phyloP scores from a whole-genome alignment of 176 grass and related monocot species.

The Tuctoria greenei region DNA sequence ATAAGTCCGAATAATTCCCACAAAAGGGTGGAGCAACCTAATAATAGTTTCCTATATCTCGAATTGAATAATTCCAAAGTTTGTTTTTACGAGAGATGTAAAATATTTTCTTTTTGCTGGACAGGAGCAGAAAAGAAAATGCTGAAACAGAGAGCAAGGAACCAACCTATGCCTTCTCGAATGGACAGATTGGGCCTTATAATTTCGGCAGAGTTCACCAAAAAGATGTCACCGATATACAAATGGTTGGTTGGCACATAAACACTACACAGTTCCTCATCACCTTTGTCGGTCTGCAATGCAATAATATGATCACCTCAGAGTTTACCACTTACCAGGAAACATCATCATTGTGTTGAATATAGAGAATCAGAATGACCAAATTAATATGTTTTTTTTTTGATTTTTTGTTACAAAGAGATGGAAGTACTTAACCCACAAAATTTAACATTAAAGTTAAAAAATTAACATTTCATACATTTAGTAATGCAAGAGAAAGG shows the following conservation, averaged over 20 bases:
- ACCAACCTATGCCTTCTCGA: constrained; percentile 91
- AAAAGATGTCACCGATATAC: constrained; percentile 94
- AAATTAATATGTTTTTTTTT: neutral
- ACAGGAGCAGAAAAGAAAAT: neutral
- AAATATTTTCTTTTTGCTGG: constrained; percentile 3
- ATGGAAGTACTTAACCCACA: neutral
- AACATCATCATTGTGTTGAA: neutral
- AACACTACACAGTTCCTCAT: constrained; percentile 95
- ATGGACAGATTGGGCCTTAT: constrained; percentile 95
- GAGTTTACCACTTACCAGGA: constrained; percentile 27
- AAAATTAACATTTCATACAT: neutral
- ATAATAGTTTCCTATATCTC: constrained; percentile 5
- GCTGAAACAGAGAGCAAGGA: constrained; percentile 18
- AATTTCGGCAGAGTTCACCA: constrained; percentile 87
- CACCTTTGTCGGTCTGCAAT: constrained; percentile 92
- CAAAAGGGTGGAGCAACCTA: constrained; percentile 2
- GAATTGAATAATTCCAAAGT: neutral
- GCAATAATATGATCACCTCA: constrained; percentile 28
- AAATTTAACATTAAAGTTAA: neutral
- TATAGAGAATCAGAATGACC: neutral
- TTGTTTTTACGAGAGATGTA: neutral
- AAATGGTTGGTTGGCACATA: constrained; percentile 99
- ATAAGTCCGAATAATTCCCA: constrained; percentile 11
- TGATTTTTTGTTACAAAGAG: neutral
- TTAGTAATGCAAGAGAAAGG: neutral